phyloP scores from a whole-genome alignment of 2,329 filamentous ascomycete species.

The Thielaviopsis populi region DNA sequence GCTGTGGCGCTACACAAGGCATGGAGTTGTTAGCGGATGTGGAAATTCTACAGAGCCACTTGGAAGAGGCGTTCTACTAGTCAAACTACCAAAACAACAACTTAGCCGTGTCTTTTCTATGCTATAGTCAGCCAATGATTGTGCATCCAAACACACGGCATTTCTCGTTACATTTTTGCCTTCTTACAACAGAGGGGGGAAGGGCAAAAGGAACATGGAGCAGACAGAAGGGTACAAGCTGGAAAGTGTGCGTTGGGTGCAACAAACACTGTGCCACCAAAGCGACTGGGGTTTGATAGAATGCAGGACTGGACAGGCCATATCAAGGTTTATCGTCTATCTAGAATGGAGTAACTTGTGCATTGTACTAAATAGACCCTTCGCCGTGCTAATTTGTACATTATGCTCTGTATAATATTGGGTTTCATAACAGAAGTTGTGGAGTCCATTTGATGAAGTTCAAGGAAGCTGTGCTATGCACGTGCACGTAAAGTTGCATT shows the following conservation, averaged over 20 bases:
- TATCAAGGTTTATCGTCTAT: neutral
- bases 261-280: slow-evolving; percentile 15
- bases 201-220: neutral
- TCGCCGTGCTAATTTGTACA: neutral
- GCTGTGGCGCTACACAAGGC: neutral
- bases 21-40: no score
- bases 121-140: neutral
- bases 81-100: neutral
- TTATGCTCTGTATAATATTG: neutral
- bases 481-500: neutral
- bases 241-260: slow-evolving; percentile 7
- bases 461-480: neutral
- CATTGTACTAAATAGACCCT: no score
- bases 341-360: neutral
- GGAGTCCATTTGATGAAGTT: neutral
- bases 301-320: neutral
- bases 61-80: neutral
- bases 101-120: neutral
- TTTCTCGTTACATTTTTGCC: neutral
- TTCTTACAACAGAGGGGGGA: neutral
- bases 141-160: neutral
- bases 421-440: no score
- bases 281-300: slow-evolving; percentile 10
- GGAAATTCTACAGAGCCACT: neutral
- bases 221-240: slow-evolving; percentile 3